These are phyloP conservation scores for Pelargonium australe DNA, from an alignment of 441 rosid genomes.

Conservation along the genomic window DNA sequence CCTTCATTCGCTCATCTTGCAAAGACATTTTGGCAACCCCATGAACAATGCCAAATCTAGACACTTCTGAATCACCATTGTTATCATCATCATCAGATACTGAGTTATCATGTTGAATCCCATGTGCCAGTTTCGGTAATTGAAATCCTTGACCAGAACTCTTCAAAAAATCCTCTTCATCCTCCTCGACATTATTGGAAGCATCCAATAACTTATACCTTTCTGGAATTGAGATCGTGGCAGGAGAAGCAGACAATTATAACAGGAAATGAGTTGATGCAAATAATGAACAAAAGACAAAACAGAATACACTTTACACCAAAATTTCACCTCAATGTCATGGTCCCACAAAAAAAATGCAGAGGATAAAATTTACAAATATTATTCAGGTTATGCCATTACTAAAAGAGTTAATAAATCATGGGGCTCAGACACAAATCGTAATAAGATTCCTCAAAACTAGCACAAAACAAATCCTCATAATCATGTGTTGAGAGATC, in stretches of 20 bases:
- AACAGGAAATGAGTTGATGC: slow-evolving; percentile 16
- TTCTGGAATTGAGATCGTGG: slow-evolving; percentile 42
- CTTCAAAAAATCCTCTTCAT: slow-evolving; percentile 74
- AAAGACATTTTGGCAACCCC: slow-evolving; percentile 31
- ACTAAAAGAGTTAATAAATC: slow-evolving; percentile 9
- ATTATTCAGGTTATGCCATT: background rate
- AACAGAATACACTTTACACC: background rate
- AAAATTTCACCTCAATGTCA: background rate
- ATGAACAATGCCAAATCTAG: slow-evolving; percentile 32
- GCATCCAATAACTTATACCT: slow-evolving; percentile 47
- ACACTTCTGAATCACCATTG: slow-evolving; percentile 25
- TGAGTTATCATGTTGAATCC: slow-evolving; percentile 38
- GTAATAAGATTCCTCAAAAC: background rate
- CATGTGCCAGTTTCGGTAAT: slow-evolving; percentile 28
- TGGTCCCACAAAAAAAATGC: background rate
- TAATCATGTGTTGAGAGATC: too few relatives aligned
- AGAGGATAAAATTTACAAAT: background rate
- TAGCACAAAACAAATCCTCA: slow-evolving; percentile 17
- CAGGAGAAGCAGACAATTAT: slow-evolving; percentile 14
- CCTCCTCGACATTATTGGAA: slow-evolving; percentile 77
- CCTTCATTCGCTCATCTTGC: slow-evolving; percentile 34
- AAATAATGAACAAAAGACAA: slow-evolving; percentile 15
- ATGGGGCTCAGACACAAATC: background rate
- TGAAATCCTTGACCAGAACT: slow-evolving; percentile 40
- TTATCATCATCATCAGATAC: slow-evolving; percentile 24